These are phyloP conservation scores for Moesziomyces parantarcticus DNA, from an alignment of 1,284 basidiomycete genomes.

Conservation along the genomic window DNA sequence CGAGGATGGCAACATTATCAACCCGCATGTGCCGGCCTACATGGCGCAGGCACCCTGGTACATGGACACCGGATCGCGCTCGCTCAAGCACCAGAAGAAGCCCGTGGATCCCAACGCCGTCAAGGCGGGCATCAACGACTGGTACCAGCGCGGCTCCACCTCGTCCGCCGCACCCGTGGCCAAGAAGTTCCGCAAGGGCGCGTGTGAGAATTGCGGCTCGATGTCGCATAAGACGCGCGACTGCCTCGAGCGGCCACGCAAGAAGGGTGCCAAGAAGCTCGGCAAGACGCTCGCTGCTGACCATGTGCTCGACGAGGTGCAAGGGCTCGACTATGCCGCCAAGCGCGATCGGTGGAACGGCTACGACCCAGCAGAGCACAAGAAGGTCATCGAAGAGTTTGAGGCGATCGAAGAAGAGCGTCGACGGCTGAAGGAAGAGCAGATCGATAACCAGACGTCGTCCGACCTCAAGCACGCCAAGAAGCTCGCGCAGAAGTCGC, in stretches of 20 bases:
- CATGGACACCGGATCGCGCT: slow-evolving; percentile 84
- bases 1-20: slow-evolving; percentile 92
- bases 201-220: slow-evolving; percentile 98
- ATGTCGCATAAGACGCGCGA: slow-evolving; percentile 91
- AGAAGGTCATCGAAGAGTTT: slow-evolving; percentile 89
- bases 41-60: slow-evolving; percentile 94
- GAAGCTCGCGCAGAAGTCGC: slow-evolving; percentile 81
- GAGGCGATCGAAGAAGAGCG: slow-evolving; percentile 86
- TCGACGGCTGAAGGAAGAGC: slow-evolving; percentile 89
- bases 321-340: slow-evolving; percentile 77
- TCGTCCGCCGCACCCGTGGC: slow-evolving; percentile 70
- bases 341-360: slow-evolving; percentile 99
- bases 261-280: slow-evolving; percentile 93
- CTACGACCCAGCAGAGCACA: slow-evolving; percentile 89
- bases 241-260: slow-evolving; percentile 94
- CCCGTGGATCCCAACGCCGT: slow-evolving; percentile 75
- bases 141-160: slow-evolving; percentile 87
- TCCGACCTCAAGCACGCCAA: slow-evolving; percentile 73
- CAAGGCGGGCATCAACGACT: slow-evolving; percentile 81
- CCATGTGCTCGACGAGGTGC: slow-evolving; percentile 84
- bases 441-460: slow-evolving; percentile 90
- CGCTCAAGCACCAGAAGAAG: slow-evolving; percentile 88
- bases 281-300: slow-evolving; percentile 90
- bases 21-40: slow-evolving; percentile 89
- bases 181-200: slow-evolving; percentile 95